Conservation (phyloP, 2,329 filamentous ascomycete species). For the Trichoderma sp. region DNA sequence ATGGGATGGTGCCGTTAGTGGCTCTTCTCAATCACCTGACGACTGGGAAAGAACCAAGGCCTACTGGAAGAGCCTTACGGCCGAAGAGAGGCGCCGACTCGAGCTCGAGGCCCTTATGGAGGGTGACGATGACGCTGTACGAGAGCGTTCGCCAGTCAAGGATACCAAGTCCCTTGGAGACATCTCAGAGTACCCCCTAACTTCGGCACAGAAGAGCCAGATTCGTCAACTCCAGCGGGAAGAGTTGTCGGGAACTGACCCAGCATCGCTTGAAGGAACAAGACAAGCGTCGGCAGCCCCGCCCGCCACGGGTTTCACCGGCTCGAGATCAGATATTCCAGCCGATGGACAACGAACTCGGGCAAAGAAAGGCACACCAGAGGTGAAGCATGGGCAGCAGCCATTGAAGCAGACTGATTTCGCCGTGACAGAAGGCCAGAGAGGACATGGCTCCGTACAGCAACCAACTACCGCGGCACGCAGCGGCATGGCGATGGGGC, state of each 20-base stretch:
- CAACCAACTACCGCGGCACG: slow-evolving; percentile 2
- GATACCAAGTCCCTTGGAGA: background rate
- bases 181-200: background rate
- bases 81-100: slow-evolving; percentile 63
- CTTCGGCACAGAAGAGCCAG: background rate
- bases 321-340: no score
- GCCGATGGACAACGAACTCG: background rate
- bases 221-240: background rate
- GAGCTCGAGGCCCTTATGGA: slow-evolving; percentile 60
- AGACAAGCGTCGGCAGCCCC: background rate
- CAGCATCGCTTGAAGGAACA: background rate
- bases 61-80: slow-evolving; percentile 69
- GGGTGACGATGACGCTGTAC: slow-evolving; percentile 46
- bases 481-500: background rate
- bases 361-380: background rate
- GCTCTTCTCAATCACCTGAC: slow-evolving; percentile 35
- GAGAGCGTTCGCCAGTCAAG: background rate
- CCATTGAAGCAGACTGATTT: background rate
- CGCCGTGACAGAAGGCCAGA: slow-evolving; percentile 11
- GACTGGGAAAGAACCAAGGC: slow-evolving; percentile 70
- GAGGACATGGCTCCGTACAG: background rate
- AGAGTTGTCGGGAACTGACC: background rate
- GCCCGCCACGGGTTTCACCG: background rate
- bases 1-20: background rate
- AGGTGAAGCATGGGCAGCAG: background rate